phyloP scores from a whole-genome alignment of 139 green algal genomes.

The Tetradesmus obliquus region DNA sequence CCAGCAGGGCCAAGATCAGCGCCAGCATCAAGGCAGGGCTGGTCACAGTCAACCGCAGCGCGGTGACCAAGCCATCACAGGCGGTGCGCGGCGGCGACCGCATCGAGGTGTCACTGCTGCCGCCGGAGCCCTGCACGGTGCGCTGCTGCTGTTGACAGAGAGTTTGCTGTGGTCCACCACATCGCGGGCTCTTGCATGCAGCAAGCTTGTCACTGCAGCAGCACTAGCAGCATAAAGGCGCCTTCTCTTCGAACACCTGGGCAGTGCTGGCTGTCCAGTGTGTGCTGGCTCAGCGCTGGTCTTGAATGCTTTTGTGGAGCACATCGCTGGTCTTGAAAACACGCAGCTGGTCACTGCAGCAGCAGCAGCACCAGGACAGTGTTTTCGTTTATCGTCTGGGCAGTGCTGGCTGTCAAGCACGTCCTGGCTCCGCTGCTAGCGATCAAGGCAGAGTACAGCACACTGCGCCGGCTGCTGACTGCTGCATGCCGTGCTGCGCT shows the following conservation, averaged over 20 bases:
- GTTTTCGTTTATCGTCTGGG: no score
- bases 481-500: neutral
- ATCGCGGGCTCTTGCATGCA: neutral
- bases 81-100: constrained; percentile 73
- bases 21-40: constrained; percentile 72
- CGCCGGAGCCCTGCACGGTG: constrained; percentile 67
- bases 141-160: constrained; percentile 2
- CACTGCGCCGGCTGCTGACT: neutral
- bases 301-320: no score
- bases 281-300: no score
- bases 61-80: constrained; percentile 61
- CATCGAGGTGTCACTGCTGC: constrained; percentile 64
- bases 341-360: no score
- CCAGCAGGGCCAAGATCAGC: constrained; percentile 74
- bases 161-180: neutral
- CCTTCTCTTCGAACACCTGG: no score
- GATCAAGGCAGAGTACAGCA: neutral
- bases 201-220: neutral
- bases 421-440: neutral
- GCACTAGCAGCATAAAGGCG: neutral
- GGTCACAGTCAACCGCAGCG: constrained; percentile 74
- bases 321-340: no score
- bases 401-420: no score
- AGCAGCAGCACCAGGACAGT: no score
- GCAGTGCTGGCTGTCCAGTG: no score